phyloP scores from a whole-genome alignment of 371 early-diverging fungal species.

The Nematocida minor region DNA sequence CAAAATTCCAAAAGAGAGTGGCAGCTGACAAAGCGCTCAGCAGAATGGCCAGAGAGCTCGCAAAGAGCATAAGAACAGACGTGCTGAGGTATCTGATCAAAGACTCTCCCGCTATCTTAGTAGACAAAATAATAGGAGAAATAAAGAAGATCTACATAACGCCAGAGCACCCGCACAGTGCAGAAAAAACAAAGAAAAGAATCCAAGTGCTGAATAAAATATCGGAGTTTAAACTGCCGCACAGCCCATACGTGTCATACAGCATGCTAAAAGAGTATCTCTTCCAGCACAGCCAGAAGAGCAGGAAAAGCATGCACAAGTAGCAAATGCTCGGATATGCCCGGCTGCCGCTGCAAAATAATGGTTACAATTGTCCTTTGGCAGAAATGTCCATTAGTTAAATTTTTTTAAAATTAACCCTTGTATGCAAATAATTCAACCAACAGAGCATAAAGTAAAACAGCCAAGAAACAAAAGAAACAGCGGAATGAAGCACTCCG shows the following conservation, averaged over 20 bases:
- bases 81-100: background rate
- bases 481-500: constrained; percentile 18
- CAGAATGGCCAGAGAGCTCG: background rate
- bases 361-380: no score
- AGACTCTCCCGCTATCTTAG: background rate
- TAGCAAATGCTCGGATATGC: no score
- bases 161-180: background rate
- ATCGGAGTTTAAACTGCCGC: background rate
- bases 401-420: constrained; percentile 34
- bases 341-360: no score
- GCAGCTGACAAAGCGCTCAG: background rate
- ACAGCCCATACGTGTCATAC: no score
- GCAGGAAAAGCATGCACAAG: no score
- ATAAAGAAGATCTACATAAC: background rate
- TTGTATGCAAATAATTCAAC: constrained; percentile 33
- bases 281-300: no score
- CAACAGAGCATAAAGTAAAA: constrained; percentile 20
- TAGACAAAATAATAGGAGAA: background rate
- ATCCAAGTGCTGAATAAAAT: background rate
- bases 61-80: background rate
- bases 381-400: no score
- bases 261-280: no score
- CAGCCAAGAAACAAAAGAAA: constrained; percentile 40
- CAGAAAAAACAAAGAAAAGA: background rate
- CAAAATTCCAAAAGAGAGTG: background rate